phyloP scores from a whole-genome alignment of 139 green algal species.

The Spirogloea muscicola region DNA sequence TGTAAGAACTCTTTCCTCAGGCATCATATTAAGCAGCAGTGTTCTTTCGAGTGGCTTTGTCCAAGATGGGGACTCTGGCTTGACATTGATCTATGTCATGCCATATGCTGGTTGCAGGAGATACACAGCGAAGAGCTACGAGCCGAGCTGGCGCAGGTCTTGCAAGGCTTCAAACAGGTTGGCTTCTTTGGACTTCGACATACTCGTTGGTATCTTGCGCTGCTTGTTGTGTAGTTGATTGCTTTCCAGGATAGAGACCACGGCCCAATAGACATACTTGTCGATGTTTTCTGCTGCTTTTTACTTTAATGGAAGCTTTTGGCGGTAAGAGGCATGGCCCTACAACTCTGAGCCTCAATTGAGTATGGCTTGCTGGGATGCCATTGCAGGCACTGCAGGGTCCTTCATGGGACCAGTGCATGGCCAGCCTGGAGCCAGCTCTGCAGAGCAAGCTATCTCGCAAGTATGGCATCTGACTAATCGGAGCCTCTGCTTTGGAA shows the following conservation, averaged over 20 bases:
- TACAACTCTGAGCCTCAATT: not conserved
- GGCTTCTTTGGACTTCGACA: not conserved
- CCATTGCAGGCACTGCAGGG: not conserved
- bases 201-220: not conserved
- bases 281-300: not conserved
- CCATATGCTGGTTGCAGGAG: slow-evolving; percentile 20
- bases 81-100: too few species aligned
- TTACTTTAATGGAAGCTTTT: not conserved
- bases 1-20: slow-evolving; percentile 10
- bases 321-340: not conserved
- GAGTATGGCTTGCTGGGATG: not conserved
- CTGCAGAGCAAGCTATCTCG: slow-evolving; percentile 10
- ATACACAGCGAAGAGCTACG: slow-evolving; percentile 37
- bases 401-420: not conserved
- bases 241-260: not conserved
- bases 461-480: slow-evolving; percentile 18
- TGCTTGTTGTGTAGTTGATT: not conserved
- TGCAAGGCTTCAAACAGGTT: slow-evolving; percentile 46
- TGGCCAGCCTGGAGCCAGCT: slow-evolving; percentile 11
- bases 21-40: too few species aligned
- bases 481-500: too few species aligned
- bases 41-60: too few species aligned
- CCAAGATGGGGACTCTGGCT: too few species aligned
- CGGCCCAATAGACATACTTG: not conserved
- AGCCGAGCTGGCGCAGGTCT: slow-evolving; percentile 23